Conservation (phyloP, 2,329 filamentous ascomycete species). For the Calonectria pseudoreteaudii region DNA sequence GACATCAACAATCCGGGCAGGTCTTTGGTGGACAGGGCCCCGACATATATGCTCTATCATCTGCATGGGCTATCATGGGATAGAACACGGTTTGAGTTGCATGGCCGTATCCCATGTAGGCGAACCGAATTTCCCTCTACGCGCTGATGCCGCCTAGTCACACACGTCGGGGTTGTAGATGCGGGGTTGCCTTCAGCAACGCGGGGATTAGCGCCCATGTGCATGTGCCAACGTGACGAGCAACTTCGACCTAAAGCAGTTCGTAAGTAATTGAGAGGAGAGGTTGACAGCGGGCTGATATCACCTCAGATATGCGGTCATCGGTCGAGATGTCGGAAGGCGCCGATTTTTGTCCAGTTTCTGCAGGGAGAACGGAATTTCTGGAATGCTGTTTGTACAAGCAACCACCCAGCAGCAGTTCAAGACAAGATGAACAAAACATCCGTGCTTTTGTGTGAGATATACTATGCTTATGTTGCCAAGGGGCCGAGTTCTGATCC, state of each 20-base stretch:
- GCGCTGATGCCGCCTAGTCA: constrained; percentile 44
- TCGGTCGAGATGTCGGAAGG: constrained; percentile 32
- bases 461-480: not conserved
- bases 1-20: constrained; percentile 7
- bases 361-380: constrained; percentile 2
- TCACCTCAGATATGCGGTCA: constrained; percentile 28
- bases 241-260: constrained; percentile 19
- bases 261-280: not conserved
- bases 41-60: constrained; percentile 20
- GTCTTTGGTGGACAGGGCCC: not conserved
- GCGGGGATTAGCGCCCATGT: constrained; percentile 44
- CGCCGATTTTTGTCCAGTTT: constrained; percentile 23
- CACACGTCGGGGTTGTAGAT: constrained; percentile 30
- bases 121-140: constrained; percentile 37
- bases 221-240: constrained; percentile 40
- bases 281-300: constrained; percentile 22
- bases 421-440: constrained; percentile 4
- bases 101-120: not conserved
- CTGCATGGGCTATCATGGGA: constrained; percentile 31
- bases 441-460: not conserved
- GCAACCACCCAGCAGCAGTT: not conserved
- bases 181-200: constrained; percentile 43
- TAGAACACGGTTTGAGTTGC: constrained; percentile 16
- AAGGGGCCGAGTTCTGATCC: constrained; percentile 14
- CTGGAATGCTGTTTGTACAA: not conserved